Percentiles rank a stretch among this genome's conserved stretches.
These are phyloP conservation scores for Schizophyllum commune DNA, from an alignment of 1,284 basidiomycete species.

Conservation along the genomic window DNA sequence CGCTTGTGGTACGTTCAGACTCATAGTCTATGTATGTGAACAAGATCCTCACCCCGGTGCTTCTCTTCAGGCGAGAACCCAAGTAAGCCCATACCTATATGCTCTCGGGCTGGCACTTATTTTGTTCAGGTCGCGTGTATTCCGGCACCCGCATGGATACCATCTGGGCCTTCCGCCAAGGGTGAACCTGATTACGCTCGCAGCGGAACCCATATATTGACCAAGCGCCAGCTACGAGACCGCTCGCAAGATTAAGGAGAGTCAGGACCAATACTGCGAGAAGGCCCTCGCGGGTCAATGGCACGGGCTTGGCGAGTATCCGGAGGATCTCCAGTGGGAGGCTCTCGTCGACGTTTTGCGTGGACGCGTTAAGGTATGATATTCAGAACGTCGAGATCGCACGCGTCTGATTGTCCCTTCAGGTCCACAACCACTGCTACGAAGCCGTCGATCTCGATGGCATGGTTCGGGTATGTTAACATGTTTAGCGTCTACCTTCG, in stretches of 20 bases:
- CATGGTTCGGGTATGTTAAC: constrained; percentile 22
- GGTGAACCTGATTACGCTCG: too few relatives aligned
- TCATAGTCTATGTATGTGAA: neutral
- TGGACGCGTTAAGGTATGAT: constrained; percentile 26
- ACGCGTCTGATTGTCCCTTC: neutral
- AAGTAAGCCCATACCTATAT: neutral
- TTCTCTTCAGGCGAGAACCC: constrained; percentile 2
- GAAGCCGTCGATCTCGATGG: constrained; percentile 11
- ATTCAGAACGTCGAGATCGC: too few relatives aligned
- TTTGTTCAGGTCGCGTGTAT: constrained; percentile 22
- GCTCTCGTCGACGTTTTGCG: constrained; percentile 47
- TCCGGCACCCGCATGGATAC: constrained; percentile 35
- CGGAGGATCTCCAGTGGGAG: constrained; percentile 44
- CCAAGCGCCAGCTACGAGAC: constrained; percentile 54
- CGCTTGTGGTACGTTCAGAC: constrained; percentile 24
- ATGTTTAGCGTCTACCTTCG: constrained; percentile 64
- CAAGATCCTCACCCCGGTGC: neutral
- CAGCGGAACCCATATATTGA: too few relatives aligned
- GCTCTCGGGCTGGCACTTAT: neutral
- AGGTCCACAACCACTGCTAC: constrained; percentile 12
- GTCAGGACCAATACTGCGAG: constrained; percentile 57
- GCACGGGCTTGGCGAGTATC: constrained; percentile 27
- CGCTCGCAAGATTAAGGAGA: constrained; percentile 54
- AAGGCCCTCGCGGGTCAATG: constrained; percentile 23
- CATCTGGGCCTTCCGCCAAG: constrained; percentile 34